These are phyloP conservation scores for Mycena leptocephala DNA, from an alignment of 768 basidiomycete species.

Conservation along the genomic window DNA sequence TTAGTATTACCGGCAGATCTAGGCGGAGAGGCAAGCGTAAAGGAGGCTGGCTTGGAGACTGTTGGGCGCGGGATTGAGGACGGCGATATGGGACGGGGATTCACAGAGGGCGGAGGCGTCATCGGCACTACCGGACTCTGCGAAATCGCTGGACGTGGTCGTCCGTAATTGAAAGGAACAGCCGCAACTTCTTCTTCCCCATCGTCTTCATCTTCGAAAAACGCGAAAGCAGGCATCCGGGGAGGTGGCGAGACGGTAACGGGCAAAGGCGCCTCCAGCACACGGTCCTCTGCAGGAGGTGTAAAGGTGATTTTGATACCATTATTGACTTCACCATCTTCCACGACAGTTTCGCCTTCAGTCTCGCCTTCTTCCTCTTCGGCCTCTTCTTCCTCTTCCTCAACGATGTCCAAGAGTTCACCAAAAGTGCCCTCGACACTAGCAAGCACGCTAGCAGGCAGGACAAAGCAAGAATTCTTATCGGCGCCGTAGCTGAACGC, in stretches of 20 bases:
- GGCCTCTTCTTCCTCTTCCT: slow-evolving; percentile 65
- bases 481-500: slow-evolving; percentile 59
- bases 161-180: slow-evolving; percentile 57
- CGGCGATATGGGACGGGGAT: slow-evolving; percentile 51
- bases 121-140: slow-evolving; percentile 6
- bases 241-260: slow-evolving; percentile 22
- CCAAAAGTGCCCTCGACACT: slow-evolving; percentile 49
- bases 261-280: slow-evolving; percentile 38
- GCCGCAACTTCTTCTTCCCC: slow-evolving; percentile 45
- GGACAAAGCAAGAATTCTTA: slow-evolving; percentile 66
- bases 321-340: slow-evolving; percentile 61
- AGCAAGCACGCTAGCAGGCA: slow-evolving; percentile 60
- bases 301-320: slow-evolving; percentile 86
- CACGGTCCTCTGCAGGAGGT: slow-evolving; percentile 63
- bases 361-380: slow-evolving; percentile 61
- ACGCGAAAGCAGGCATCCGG: slow-evolving; percentile 26
- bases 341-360: slow-evolving; percentile 50
- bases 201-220: slow-evolving; percentile 42
- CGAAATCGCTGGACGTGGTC: slow-evolving; percentile 36
- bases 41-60: slow-evolving; percentile 52
- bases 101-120: slow-evolving; percentile 36
- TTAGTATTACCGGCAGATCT: slow-evolving; percentile 40
- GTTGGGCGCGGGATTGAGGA: slow-evolving; percentile 68
- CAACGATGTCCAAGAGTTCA: slow-evolving; percentile 54
- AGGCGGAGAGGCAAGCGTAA: slow-evolving; percentile 46